Evolutionary conservation across 1,284 basidiomycete species (phyloP).

Genomic region (Trichosporon faecale): DNA sequence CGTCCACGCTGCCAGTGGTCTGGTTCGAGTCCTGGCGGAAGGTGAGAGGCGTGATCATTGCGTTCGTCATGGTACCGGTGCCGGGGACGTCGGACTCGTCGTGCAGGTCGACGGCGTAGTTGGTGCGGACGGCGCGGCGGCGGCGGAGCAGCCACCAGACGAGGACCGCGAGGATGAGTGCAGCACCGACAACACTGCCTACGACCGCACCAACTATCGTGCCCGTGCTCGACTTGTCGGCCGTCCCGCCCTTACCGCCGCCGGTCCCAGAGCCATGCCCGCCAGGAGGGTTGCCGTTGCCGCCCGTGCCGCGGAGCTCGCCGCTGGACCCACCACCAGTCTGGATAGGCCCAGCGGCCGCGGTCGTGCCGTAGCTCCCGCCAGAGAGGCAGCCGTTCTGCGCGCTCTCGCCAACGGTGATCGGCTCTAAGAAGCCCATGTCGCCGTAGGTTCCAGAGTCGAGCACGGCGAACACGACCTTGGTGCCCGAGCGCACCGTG

Average conservation of each 20-base stretch:
- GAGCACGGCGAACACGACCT: background rate
- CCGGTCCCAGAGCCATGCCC: background rate
- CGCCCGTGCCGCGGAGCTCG: background rate
- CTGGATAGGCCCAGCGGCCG: background rate
- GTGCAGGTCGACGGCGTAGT: slow-evolving; percentile 3
- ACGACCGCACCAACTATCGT: background rate
- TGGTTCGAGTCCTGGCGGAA: background rate
- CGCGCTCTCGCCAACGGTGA: background rate
- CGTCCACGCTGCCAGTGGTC: background rate
- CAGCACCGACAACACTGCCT: background rate
- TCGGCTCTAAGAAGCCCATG: background rate
- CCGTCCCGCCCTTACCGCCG: background rate
- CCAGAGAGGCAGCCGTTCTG: background rate
- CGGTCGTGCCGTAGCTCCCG: background rate
- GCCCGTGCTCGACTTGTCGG: background rate
- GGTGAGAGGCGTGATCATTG: background rate
- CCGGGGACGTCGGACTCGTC: background rate
- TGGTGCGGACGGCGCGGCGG: background rate
- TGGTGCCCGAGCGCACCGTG: background rate
- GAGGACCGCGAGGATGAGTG: background rate
- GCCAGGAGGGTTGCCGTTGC: background rate
- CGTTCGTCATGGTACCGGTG: background rate
- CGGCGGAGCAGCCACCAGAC: background rate
- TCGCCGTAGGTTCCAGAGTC: background rate
- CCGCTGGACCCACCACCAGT: background rate